A percentile compares a stretch with the other conserved stretches of the same genome.
Conservation (phyloP, 345 rosid genomes). For the Bruguiera gymnorhiza region DNA sequence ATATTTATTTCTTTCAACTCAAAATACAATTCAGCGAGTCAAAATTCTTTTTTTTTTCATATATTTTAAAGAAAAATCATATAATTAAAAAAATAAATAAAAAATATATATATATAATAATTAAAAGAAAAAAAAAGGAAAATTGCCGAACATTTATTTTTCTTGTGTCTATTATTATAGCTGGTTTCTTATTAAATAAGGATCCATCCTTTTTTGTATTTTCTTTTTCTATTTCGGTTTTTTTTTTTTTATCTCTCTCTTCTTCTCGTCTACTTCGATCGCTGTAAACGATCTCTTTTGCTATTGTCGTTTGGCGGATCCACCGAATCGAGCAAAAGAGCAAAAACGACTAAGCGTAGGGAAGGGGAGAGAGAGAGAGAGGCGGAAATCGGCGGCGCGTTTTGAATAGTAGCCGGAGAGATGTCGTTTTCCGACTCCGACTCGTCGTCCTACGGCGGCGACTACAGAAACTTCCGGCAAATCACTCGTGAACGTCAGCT, state of each 20-base stretch:
- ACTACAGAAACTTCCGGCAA: constrained; percentile 76
- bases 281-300: no score
- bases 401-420: constrained; percentile 2
- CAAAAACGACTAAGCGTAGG: background rate
- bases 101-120: no score
- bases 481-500: constrained; percentile 86
- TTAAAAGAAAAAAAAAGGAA: no score
- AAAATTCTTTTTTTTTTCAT: no score
- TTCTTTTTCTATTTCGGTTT: constrained; percentile 15
- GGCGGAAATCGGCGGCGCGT: constrained; percentile 16
- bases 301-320: constrained; percentile 34
- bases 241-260: background rate
- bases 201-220: constrained; percentile 5
- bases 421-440: constrained; percentile 98
- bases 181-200: no score
- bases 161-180: no score
- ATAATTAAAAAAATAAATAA: no score
- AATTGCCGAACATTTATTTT: no score
- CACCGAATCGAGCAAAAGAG: background rate
- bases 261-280: background rate
- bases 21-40: no score
- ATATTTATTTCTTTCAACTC: no score
- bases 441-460: constrained; percentile 69
- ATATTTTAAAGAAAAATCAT: no score
- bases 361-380: background rate